phyloP scores from a whole-genome alignment of 2,329 filamentous ascomycete genomes.

The Trichophyton mentagrophytes region DNA sequence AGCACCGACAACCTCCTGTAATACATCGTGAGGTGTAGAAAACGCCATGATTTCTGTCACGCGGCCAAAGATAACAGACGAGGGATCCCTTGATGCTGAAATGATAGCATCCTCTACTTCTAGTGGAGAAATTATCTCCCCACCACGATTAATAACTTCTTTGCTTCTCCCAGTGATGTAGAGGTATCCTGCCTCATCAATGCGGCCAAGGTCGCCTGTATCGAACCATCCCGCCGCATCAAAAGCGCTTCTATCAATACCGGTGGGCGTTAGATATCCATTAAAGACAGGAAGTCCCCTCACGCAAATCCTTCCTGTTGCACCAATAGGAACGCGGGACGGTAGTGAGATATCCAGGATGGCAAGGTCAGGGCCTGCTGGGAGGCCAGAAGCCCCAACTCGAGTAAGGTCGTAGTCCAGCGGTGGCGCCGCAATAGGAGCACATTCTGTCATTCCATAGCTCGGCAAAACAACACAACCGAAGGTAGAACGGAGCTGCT shows the following conservation, averaged over 20 bases:
- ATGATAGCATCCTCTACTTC: conserved; percentile 5
- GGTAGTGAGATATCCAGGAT: neutral
- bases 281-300: neutral
- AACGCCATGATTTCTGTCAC: conserved; percentile 1
- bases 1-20: conserved; percentile 3
- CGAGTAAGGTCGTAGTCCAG: neutral
- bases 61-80: neutral
- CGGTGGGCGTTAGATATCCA: neutral
- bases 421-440: neutral
- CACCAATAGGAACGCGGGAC: neutral
- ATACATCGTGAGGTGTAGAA: neutral
- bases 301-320: conserved; percentile 1
- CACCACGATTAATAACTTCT: conserved; percentile 4
- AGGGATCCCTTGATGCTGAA: neutral
- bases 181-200: conserved; percentile 4
- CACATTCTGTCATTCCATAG: conserved; percentile 6
- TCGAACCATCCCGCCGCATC: conserved; percentile 1
- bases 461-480: neutral
- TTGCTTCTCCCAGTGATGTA: conserved; percentile 4
- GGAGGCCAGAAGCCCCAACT: neutral
- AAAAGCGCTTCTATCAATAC: neutral
- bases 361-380: conserved; percentile 1
- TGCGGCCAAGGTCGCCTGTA: conserved; percentile 1
- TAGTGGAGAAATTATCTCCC: conserved; percentile 3
- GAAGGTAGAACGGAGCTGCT: neutral